Evolutionary conservation across 2,329 filamentous ascomycete species (phyloP).

Genomic region (Cercospora sp.): DNA sequence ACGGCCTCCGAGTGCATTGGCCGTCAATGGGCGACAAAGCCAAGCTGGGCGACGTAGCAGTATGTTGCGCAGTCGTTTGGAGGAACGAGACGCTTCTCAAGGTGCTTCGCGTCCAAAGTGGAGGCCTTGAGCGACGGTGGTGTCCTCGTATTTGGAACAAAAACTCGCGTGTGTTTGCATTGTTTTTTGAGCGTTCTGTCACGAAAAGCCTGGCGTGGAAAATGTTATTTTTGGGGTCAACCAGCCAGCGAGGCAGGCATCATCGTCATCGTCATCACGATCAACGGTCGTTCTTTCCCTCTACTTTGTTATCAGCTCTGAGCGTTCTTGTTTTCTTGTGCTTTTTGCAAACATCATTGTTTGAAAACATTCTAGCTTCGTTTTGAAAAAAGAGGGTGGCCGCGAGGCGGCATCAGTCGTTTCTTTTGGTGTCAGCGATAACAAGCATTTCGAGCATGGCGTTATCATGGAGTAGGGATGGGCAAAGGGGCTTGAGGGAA

Average conservation of each 20-base stretch:
- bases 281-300: neutral
- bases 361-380: neutral
- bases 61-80: constrained; percentile 23
- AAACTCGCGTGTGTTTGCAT: neutral
- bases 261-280: neutral
- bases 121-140: constrained; percentile 14
- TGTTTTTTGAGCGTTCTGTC: neutral
- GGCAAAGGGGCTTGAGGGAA: no score
- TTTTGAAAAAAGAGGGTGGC: neutral
- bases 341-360: neutral
- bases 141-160: no score
- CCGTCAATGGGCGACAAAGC: constrained; percentile 25
- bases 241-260: neutral
- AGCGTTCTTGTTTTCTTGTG: neutral
- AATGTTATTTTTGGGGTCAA: neutral
- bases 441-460: neutral
- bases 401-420: neutral
- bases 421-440: neutral
- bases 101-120: constrained; percentile 27
- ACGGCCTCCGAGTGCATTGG: constrained; percentile 25
- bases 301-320: neutral
- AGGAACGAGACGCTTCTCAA: constrained; percentile 5
- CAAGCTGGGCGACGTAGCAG: constrained; percentile 24
- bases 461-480: neutral
- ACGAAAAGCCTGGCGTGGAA: neutral